These are phyloP conservation scores for Pulveroboletus sp. DNA, from an alignment of 768 basidiomycete genomes.

Conservation along the genomic window DNA sequence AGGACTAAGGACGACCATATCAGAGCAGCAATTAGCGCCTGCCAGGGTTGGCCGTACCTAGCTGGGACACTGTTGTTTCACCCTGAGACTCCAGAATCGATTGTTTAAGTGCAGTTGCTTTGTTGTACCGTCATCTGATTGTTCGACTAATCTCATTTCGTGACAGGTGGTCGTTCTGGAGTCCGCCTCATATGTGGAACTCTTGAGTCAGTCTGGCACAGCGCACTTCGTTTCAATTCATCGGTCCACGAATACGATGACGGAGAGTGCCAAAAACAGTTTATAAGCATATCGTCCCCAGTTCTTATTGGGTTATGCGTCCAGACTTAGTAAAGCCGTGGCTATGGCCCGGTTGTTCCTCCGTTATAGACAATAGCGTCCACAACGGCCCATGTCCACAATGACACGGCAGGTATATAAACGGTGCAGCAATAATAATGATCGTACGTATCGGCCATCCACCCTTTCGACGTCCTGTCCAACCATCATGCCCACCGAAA, in stretches of 20 bases:
- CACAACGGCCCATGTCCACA: slow-evolving; percentile 12
- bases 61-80: neutral
- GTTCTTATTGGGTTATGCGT: too few relatives aligned
- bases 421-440: neutral
- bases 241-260: neutral
- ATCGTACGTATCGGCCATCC: too few relatives aligned
- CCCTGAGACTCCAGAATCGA: neutral
- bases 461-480: neutral
- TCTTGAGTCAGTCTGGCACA: neutral
- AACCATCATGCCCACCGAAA: slow-evolving; percentile 8
- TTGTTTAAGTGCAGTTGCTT: slow-evolving; percentile 7
- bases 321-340: too few relatives aligned
- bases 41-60: neutral
- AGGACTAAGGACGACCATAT: slow-evolving; percentile 8
- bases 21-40: neutral
- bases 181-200: neutral
- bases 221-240: neutral
- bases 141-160: neutral
- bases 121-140: neutral
- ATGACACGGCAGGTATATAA: slow-evolving; percentile 11
- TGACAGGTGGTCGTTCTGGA: too few relatives aligned
- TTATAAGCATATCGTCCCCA: too few relatives aligned
- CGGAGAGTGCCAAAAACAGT: slow-evolving; percentile 11
- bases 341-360: slow-evolving; percentile 2
- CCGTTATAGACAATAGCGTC: slow-evolving; percentile 11